Conservation (phyloP, 2,329 filamentous ascomycete genomes). For the Karstenula rhodostoma region DNA sequence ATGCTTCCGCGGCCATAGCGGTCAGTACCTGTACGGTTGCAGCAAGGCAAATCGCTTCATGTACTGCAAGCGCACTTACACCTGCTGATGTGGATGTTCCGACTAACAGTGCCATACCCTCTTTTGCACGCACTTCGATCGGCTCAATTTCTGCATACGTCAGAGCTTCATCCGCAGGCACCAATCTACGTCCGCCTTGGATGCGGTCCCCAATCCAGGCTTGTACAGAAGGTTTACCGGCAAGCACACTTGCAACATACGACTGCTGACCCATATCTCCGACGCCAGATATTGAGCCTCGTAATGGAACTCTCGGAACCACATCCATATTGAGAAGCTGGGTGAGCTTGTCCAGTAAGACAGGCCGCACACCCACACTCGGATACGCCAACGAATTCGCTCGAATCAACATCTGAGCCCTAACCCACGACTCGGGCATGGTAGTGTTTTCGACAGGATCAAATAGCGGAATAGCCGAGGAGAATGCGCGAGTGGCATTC, state of each 20-base stretch:
- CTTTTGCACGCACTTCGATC: constrained; percentile 53
- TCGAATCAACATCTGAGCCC: constrained; percentile 64
- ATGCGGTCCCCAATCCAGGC: constrained; percentile 41
- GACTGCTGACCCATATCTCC: constrained; percentile 66
- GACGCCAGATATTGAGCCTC: constrained; percentile 66
- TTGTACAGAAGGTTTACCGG: constrained; percentile 55
- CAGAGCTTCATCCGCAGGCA: constrained; percentile 39
- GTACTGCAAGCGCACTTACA: constrained; percentile 30
- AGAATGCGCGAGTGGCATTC: constrained; percentile 16
- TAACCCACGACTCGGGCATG: constrained; percentile 56
- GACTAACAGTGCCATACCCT: constrained; percentile 61
- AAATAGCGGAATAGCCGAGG: constrained; percentile 20
- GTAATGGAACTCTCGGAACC: constrained; percentile 62
- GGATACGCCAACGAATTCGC: constrained; percentile 65
- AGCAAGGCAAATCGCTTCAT: constrained; percentile 27
- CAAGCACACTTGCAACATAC: constrained; percentile 60
- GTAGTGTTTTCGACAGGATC: constrained; percentile 24
- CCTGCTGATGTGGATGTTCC: constrained; percentile 54
- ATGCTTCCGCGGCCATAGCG: constrained; percentile 67
- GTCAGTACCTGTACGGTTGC: constrained; percentile 63
- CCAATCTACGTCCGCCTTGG: constrained; percentile 19
- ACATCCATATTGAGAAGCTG: constrained; percentile 45
- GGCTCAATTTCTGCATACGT: constrained; percentile 21
- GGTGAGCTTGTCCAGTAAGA: constrained; percentile 58
- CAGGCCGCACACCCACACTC: constrained; percentile 62